phyloP scores from a whole-genome alignment of 2,329 filamentous ascomycete species.

The Aureobasidium leucospermi region DNA sequence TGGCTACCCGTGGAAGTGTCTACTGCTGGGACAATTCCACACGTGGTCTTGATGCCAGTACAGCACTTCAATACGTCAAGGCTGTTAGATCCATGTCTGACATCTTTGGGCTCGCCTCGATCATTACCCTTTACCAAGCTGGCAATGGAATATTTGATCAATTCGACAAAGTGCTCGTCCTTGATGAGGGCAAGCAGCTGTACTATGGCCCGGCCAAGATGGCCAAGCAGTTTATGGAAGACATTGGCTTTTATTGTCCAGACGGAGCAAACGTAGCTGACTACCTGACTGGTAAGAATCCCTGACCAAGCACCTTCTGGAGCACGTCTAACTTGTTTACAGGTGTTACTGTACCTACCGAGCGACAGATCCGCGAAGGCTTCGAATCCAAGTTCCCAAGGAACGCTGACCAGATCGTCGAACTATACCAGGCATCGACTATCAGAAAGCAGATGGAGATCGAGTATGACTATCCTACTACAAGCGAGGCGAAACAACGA shows the following conservation, averaged over 20 bases:
- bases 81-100: constrained; percentile 58
- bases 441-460: constrained; percentile 39
- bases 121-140: constrained; percentile 80
- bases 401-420: constrained; percentile 46
- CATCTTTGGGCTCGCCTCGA: constrained; percentile 74
- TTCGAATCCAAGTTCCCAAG: constrained; percentile 40
- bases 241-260: constrained; percentile 64
- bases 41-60: constrained; percentile 42
- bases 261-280: constrained; percentile 75
- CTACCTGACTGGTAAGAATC: constrained; percentile 63
- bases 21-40: constrained; percentile 42
- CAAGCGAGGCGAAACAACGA: constrained; percentile 31
- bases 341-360: constrained; percentile 46
- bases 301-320: constrained; percentile 58
- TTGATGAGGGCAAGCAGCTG: constrained; percentile 67
- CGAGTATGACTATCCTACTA: constrained; percentile 37
- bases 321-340: not conserved
- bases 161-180: constrained; percentile 79
- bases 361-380: constrained; percentile 38
- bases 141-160: constrained; percentile 57
- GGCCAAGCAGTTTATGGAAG: constrained; percentile 67
- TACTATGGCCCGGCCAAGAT: constrained; percentile 64
- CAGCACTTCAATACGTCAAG: constrained; percentile 42
- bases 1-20: constrained; percentile 35
- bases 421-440: constrained; percentile 21